phyloP scores from a whole-genome alignment of 164 flowering plant genomes.

The grape (Vitis vinifera) region ASM3070453v1 NC_081811.1:26219501-26220000 shows the following conservation, averaged over 20 bases:
- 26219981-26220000: too few species aligned
- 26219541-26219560: slow-evolving; percentile 79
- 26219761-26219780: background rate
- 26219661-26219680: slow-evolving; percentile 67
- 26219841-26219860: background rate
- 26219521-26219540: slow-evolving; percentile 62
- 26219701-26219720: slow-evolving; percentile 61
- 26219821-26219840: slow-evolving; percentile 16
- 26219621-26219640: slow-evolving; percentile 97
- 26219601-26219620: slow-evolving; percentile 72
- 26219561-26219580: slow-evolving; percentile 76
- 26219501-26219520: slow-evolving; percentile 57
- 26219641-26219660: slow-evolving; percentile 72
- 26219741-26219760: too few species aligned
- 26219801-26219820: slow-evolving; percentile 9
- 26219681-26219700: slow-evolving; percentile 61
- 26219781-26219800: slow-evolving; percentile 9
- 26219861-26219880: background rate
- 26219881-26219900: background rate
- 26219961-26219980: too few species aligned
- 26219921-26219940: background rate
- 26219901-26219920: background rate
- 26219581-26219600: slow-evolving; percentile 57
- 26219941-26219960: too few species aligned
- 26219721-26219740: background rate